Base-by-base conservation (phyloP, 345 rosid genomes). In the Alliaria petiolata region DNA sequence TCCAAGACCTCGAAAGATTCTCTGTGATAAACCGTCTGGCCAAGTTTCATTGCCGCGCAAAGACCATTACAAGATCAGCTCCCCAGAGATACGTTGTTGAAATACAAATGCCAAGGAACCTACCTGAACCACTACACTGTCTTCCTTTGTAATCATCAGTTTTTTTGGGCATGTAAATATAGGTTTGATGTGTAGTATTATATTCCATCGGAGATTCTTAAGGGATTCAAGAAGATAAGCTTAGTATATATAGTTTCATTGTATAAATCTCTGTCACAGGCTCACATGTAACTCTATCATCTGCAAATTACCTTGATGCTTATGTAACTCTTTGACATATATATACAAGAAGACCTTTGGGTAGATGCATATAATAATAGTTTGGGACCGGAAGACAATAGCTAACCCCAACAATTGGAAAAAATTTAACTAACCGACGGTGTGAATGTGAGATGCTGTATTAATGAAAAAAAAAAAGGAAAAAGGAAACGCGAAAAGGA, bases 1-100 rank as follows among this genome's bases (percentile, higher is more conserved):
- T 79, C 68, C 83, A 92, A 67, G 98, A 92, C 36, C 50, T 87
- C 55, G 96, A 89, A 78, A 84, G 84, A 72, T 83, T 76, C 78
- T 77, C 87, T 30, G 79, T 92, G 68, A 85, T 89, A 59, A 92
- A 89, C 74, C 90, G 90, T 13, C 90, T 92, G 60, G 88, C 95
- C 42, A 84, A 75, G 85, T 92, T 88, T 72, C 96, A 92, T 76
- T 76, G 76, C 61, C 84, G 83, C 62, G 80, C 72, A 50, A 86
- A 76, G 70, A 59, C 68, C n/a, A 39, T 33, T 30, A 54, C 76
- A 31, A 85, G 72, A 81, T 77, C 78, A 71, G 58, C 34, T 54
- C 89, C 83, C 14, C 89, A 84, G 79, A 82, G 86, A 84, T 81
- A 85, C 49, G 88, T 83, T 51, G 69, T 79, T 10, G 90, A 80